Conservation (phyloP, 2,329 filamentous ascomycete species). For the Hypoxylon sp. region DNA sequence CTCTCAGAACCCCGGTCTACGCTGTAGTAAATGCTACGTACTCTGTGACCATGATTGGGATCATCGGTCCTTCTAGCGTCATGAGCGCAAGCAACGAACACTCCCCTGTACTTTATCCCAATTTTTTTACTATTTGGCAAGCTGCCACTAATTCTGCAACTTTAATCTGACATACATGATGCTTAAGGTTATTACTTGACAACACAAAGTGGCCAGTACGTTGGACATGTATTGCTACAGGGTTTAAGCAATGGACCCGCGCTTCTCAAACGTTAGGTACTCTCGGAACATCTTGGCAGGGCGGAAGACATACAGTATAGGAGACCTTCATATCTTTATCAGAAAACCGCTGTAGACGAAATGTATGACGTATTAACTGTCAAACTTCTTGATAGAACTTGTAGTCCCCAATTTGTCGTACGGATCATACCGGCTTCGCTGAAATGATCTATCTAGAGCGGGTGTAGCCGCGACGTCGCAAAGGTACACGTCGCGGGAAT, state of each 20-base stretch:
- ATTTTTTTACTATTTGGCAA: constrained; percentile 10
- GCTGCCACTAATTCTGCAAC: constrained; percentile 18
- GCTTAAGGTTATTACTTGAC: constrained; percentile 45
- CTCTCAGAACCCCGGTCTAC: constrained; percentile 29
- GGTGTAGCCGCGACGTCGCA: background rate
- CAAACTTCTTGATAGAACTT: background rate
- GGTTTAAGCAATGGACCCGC: background rate
- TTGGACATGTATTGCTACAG: constrained; percentile 11
- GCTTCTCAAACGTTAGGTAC: constrained; percentile 8
- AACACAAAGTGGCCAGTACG: constrained; percentile 27
- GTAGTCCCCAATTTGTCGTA: background rate
- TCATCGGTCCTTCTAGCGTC: constrained; percentile 20
- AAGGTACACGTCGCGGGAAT: constrained; percentile 9
- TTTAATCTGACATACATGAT: constrained; percentile 47
- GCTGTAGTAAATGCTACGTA: constrained; percentile 32
- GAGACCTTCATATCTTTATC: background rate
- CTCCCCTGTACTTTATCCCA: constrained; percentile 7
- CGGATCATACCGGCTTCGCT: constrained; percentile 13
- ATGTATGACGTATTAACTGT: constrained; percentile 17
- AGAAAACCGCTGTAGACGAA: background rate
- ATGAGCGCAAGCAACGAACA: constrained; percentile 20
- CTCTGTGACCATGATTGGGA: constrained; percentile 14
- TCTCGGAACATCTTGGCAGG: constrained; percentile 22
- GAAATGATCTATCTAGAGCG: constrained; percentile 4
- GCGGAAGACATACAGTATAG: background rate